Evolutionary conservation across 768 basidiomycete genomes (phyloP).

Genomic region (Termitomyces sp.): DNA sequence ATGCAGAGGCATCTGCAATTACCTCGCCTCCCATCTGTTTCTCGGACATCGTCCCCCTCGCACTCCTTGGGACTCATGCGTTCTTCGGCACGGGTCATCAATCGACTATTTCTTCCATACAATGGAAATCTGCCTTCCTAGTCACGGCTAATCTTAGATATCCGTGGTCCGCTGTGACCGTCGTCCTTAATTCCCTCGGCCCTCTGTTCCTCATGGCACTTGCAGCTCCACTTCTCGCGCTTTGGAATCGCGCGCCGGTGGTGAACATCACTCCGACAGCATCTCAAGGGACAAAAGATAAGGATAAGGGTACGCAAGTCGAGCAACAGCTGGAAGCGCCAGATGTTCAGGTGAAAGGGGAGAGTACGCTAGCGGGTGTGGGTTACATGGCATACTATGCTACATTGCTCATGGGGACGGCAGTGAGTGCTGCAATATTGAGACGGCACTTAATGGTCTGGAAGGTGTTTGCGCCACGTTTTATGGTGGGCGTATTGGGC

Average conservation of each 20-base stretch:
- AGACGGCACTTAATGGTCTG: slow-evolving; percentile 94
- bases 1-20: slow-evolving; percentile 22
- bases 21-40: slow-evolving; percentile 42
- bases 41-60: slow-evolving; percentile 65
- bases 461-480: slow-evolving; percentile 97
- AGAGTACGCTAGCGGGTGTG: slow-evolving; percentile 48
- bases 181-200: slow-evolving; percentile 74
- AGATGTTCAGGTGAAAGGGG: slow-evolving; percentile 29
- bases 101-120: slow-evolving; percentile 79
- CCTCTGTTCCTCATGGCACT: slow-evolving; percentile 61
- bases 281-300: background rate
- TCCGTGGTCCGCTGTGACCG: slow-evolving; percentile 68
- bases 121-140: slow-evolving; percentile 94
- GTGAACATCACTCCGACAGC: slow-evolving; percentile 10
- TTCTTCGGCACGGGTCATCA: slow-evolving; percentile 95
- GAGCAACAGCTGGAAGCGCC: slow-evolving; percentile 10
- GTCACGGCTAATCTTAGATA: slow-evolving; percentile 65
- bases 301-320: background rate
- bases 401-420: slow-evolving; percentile 58
- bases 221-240: slow-evolving; percentile 62
- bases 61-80: slow-evolving; percentile 66
- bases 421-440: slow-evolving; percentile 67
- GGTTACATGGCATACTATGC: slow-evolving; percentile 69
- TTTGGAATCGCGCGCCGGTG: slow-evolving; percentile 81
- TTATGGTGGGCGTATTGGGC: slow-evolving; percentile 70